Evolutionary conservation across 495 filamentous ascomycete genomes (phyloP), one percentile per base, ranked within the genome.

Genomic region (Talaromyces proteolyticus): DNA sequence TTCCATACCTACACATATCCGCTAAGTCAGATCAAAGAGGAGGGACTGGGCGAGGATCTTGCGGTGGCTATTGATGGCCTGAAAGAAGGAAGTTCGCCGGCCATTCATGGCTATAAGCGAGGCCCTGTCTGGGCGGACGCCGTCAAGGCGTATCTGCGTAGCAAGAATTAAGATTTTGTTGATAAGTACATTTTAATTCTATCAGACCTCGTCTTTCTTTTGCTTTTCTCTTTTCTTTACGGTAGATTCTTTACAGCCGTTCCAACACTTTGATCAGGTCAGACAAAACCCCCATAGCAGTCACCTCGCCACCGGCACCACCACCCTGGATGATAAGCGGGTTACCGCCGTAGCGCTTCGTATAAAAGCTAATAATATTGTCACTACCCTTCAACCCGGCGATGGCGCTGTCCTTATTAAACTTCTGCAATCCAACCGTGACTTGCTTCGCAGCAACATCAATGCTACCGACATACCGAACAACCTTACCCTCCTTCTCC

Each of bases 331-430:
- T 82, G 61, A 96, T 93, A 48, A 96, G 69, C 11, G 93, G 88
- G 64, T 91, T 94, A 51, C 73, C 74, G 36, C 89, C 89, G 62
- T 98, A 97, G 57, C 93, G 80, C 74, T 91, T 85, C 40, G 93
- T 96, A 68, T 93, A 95, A 77, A 98, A 95, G 76, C 83, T 93
- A 60, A 98, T 93, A 62, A 96, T 92, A 73, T 97, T 97, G 63
- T 96, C 93, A 67, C 90, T 96, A 34, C 93, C 93, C 76, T 95
- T 94, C 50, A 97, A 73, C 29, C 87, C 86, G 23, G 92, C 93
- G 67, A 97, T 94, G 24, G 93, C 84, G 60, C 88, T 86, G 40
- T 85, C 83, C 57, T 77, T 82, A 44, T 88, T 85, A 46, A 94
- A 89, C 75, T 82, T 85, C 76, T 95, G 86, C 58, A 98, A 66